Base-by-base conservation (phyloP, 1,284 basidiomycete species). In the Phenoliferia sp. region DNA sequence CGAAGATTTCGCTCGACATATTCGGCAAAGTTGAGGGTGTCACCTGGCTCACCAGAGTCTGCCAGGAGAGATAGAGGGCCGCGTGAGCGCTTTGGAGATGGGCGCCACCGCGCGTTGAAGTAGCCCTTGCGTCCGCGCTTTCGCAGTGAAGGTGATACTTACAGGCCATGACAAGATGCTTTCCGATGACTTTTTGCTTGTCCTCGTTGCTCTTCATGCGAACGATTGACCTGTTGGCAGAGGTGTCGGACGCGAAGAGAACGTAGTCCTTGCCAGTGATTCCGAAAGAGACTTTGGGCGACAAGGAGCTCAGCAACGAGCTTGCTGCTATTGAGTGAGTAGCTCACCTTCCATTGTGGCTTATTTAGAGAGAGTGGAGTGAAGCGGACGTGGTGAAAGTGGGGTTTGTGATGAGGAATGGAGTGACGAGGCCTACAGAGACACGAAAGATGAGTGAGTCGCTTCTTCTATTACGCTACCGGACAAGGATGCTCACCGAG, bases 201-300 rank as follows among this genome's bases (percentile, higher is more conserved):
- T 99, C 95, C 82, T 94, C 90, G 81, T 97, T 92, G 35, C 85
- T 81, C 83, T 99, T 97, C 92, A 98, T 96, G 82, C 94, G 95
- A 77, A 98, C 88, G 80, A 99, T 94, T 29, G 92, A 95, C 68
- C 90, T 86, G 6, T 87, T 88, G 9, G 93, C 88, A 35, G 88
- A 92, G 31, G 88, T 94, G 81, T 99, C 95, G 32, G 93, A 89
- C 3, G 94, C 94, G 74, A 97, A 82, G 68, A 97, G 85, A 65
- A 92, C 89, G 81, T 91, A 97, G 77, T 88, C 94, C 78, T 94
- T 94, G 64, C 94, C 93, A 65, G 85, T 87, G 60, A 90, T 74
- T n/a, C 69, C 73, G 34, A 73, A 73, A 22, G 70, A 66, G 63
- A 73, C 72, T 52, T 7, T 72, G 65, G 12, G 26, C 10, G 54